Percentiles rank a stretch among this genome's conserved stretches.
These are phyloP conservation scores for Torulaspora gathmanii DNA, from an alignment of 805 yeast species.

Conservation along the genomic window DNA sequence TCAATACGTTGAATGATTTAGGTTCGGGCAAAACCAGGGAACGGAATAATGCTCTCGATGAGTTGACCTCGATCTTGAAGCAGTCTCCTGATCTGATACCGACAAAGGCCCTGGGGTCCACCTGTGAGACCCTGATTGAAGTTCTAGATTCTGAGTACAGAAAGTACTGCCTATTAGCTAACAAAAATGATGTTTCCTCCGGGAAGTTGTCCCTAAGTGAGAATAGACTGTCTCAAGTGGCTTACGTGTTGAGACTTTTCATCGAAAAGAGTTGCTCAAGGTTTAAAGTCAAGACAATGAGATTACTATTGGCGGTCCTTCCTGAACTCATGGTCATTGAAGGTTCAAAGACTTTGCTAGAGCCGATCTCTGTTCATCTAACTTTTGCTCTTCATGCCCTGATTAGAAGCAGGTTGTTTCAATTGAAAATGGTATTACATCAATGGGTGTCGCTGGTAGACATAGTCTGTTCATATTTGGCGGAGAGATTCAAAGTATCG, in stretches of 20 bases:
- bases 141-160: conserved; percentile 38
- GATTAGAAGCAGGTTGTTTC: conserved; percentile 21
- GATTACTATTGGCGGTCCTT: conserved; percentile 20
- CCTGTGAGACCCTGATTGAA: conserved; percentile 31
- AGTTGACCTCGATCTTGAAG: conserved; percentile 34
- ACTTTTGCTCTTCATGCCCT: conserved; percentile 23
- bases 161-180: conserved; percentile 14
- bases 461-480: conserved; percentile 14
- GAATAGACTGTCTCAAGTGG: conserved; percentile 21
- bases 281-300: conserved; percentile 27
- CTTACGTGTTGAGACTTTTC: conserved; percentile 30
- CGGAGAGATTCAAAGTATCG: conserved; percentile 12
- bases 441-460: conserved; percentile 26
- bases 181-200: conserved; percentile 19
- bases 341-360: conserved; percentile 12
- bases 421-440: conserved; percentile 22
- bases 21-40: conserved; percentile 51
- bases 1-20: conserved; percentile 26
- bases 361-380: conserved; percentile 25
- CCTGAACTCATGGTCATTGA: conserved; percentile 24
- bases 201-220: conserved; percentile 35
- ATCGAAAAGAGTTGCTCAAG: conserved; percentile 29
- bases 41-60: conserved; percentile 47
- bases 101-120: conserved; percentile 19
- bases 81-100: conserved; percentile 23